A percentile compares a stretch with the other conserved stretches of the same genome.
Evolutionary conservation across 2,329 filamentous ascomycete genomes (phyloP).

Genomic region (Biscogniauxia marginata): DNA sequence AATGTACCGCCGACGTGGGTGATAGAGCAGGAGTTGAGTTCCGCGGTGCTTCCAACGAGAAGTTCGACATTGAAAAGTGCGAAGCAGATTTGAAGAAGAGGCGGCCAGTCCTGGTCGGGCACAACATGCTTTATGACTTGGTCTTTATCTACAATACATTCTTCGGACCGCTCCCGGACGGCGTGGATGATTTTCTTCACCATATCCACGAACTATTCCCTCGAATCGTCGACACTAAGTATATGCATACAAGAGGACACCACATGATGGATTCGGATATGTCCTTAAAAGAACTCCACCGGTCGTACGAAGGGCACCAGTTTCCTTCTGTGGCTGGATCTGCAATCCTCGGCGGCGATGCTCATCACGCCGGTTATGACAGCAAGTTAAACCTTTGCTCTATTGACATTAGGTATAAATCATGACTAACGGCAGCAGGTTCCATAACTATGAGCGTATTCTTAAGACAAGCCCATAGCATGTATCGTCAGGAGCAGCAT

Average conservation of each 20-base stretch:
- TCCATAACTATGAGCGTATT: conserved; percentile 39
- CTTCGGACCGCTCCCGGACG: conserved; percentile 54
- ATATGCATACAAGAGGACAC: conserved; percentile 46
- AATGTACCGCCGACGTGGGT: conserved; percentile 5
- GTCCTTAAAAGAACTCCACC: conserved; percentile 47
- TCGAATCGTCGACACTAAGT: conserved; percentile 59
- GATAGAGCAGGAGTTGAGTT: not conserved
- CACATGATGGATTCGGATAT: conserved; percentile 36
- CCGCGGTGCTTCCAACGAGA: conserved; percentile 3
- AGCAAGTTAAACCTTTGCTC: conserved; percentile 36
- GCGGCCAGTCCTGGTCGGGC: conserved; percentile 52
- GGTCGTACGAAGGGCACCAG: conserved; percentile 38
- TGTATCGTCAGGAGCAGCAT: conserved; percentile 4
- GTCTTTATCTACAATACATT: conserved; percentile 64
- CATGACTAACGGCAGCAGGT: conserved; percentile 25
- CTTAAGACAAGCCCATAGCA: conserved; percentile 11
- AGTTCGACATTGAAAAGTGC: conserved; percentile 12
- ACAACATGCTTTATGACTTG: conserved; percentile 65
- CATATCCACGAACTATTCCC: conserved; percentile 48
- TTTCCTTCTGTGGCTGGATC: conserved; percentile 39
- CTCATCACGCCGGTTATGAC: conserved; percentile 62
- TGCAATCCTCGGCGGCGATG: conserved; percentile 30
- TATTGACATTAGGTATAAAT: not conserved
- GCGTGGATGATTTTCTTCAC: conserved; percentile 50
- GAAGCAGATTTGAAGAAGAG: conserved; percentile 30